Base-by-base conservation (phyloP, 2,329 filamentous ascomycete species). In the Rhinocladiella similis region DNA sequence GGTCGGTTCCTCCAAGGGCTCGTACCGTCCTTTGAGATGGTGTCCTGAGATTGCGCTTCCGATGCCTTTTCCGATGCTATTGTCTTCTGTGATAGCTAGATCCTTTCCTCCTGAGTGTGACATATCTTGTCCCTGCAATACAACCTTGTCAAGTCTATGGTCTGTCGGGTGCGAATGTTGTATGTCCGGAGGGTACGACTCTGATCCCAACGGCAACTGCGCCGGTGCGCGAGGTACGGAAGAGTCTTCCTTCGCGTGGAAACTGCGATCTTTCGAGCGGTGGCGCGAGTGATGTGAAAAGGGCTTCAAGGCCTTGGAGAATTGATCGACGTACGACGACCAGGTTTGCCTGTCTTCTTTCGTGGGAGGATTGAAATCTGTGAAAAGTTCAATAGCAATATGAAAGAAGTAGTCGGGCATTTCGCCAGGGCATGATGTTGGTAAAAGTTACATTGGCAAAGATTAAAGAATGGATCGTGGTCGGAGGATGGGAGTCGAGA, bases 111-210 rank as follows among this genome's bases (percentile, higher is more conserved):
- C 59, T 12, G 56, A 47, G 1, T 47, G 33, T 13, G 51, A 47
- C 80, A 92, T 86, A 71, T 96, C 89, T 71, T 96, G 85, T 67
- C 89, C 90, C 71, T 93, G 86, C 41, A 97, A 84, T 52, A 81
- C 83, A 50, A 97, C 81, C n/a, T 78, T 79, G 43, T 88, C 89
- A 70, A 95, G 91, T 51, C 94, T 82, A 87, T 90, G 93, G 72
- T 97, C 93, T 38, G 62, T 49, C 38, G 51, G 41, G 45, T 53
- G 54, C 4, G 63, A 65, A 38, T 63, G 58, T 29, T 51, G 48
- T 20, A 59, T 43, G 13, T 29, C 72, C 65, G 49, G 76, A 42
- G 45, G n/a, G 7, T 41, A 7, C 18, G 33, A 18, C 42, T 51
- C 47, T 33, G 20, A 38, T 18, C 33, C 16, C 27, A 20, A 35